Conservation (phyloP, 2,329 filamentous ascomycete species). For the Alternaria longipes region DNA sequence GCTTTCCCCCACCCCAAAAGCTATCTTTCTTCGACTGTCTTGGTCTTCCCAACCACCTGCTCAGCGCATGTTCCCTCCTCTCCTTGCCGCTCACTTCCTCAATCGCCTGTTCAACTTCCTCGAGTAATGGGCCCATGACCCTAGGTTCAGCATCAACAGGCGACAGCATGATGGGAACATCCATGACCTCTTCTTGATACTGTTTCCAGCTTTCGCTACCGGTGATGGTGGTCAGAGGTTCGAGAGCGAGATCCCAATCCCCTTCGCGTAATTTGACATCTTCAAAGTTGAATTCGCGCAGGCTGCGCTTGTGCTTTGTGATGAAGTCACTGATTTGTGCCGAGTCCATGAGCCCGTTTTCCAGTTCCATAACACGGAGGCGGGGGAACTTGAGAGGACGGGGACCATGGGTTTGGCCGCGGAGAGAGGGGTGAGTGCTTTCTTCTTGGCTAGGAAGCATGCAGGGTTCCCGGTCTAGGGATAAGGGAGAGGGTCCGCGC, state of each 20-base stretch:
- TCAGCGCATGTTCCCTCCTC: conserved; percentile 36
- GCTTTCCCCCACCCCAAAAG: conserved; percentile 43
- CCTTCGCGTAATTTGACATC: conserved; percentile 75
- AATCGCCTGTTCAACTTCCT: conserved; percentile 41
- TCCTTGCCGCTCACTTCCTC: conserved; percentile 32
- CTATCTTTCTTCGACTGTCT: conserved; percentile 42
- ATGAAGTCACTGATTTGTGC: conserved; percentile 76
- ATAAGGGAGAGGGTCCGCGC: conserved; percentile 77
- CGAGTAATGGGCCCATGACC: conserved; percentile 48
- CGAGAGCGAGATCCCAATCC: conserved; percentile 84
- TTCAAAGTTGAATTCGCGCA: conserved; percentile 83
- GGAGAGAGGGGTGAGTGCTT: conserved; percentile 42
- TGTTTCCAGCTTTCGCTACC: conserved; percentile 53
- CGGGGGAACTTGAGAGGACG: conserved; percentile 68
- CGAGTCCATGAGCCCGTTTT: conserved; percentile 77
- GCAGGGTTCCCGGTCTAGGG: conserved; percentile 74
- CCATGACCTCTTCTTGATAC: conserved; percentile 55
- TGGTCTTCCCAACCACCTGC: conserved; percentile 45
- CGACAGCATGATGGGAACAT: conserved; percentile 51
- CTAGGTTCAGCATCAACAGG: conserved; percentile 46
- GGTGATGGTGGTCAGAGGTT: conserved; percentile 66
- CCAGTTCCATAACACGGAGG: conserved; percentile 73
- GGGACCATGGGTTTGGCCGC: conserved; percentile 45
- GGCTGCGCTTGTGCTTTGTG: conserved; percentile 69
- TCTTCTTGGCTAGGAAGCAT: conserved; percentile 62